Conservation (phyloP, 2,329 filamentous ascomycete genomes). For the Alternaria sp. region DNA sequence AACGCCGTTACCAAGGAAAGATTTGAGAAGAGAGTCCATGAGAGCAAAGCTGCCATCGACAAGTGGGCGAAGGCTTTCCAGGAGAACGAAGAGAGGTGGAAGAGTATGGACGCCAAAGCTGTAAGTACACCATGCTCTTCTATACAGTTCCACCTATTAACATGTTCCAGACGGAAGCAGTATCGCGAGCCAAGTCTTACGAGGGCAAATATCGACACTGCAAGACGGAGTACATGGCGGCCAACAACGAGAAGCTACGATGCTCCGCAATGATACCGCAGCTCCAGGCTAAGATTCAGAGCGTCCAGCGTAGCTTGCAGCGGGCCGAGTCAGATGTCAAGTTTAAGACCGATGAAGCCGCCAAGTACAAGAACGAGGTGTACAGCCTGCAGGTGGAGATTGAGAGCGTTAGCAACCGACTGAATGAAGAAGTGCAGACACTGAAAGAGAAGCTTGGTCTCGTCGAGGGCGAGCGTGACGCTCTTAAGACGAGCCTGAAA, state of each 20-base stretch:
- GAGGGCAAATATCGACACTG: constrained; percentile 35
- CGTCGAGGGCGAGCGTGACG: constrained; percentile 76
- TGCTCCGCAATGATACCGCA: constrained; percentile 31
- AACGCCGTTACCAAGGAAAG: constrained; percentile 31
- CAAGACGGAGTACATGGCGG: constrained; percentile 32
- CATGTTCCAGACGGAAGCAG: constrained; percentile 26
- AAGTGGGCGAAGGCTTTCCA: constrained; percentile 43
- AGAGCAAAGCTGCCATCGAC: constrained; percentile 39
- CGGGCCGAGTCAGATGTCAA: constrained; percentile 39
- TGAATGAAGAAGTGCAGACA: constrained; percentile 70
- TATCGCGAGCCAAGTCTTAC: constrained; percentile 28
- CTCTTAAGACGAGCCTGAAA: constrained; percentile 72
- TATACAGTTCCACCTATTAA: background rate
- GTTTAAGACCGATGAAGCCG: constrained; percentile 41
- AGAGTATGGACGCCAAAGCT: constrained; percentile 29
- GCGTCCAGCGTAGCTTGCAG: constrained; percentile 33
- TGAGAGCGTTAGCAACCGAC: constrained; percentile 67
- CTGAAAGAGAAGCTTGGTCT: constrained; percentile 68
- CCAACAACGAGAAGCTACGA: constrained; percentile 33
- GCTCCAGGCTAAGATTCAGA: constrained; percentile 37
- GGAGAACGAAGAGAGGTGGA: constrained; percentile 39
- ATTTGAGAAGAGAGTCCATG: constrained; percentile 39
- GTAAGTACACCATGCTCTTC: constrained; percentile 21
- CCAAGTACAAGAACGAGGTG: constrained; percentile 51
- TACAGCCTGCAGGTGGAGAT: constrained; percentile 55